Evolutionary conservation across 495 filamentous ascomycete species (phyloP), one percentile per base, ranked within the genome.

Genomic region (Aspergillus sparsus): DNA sequence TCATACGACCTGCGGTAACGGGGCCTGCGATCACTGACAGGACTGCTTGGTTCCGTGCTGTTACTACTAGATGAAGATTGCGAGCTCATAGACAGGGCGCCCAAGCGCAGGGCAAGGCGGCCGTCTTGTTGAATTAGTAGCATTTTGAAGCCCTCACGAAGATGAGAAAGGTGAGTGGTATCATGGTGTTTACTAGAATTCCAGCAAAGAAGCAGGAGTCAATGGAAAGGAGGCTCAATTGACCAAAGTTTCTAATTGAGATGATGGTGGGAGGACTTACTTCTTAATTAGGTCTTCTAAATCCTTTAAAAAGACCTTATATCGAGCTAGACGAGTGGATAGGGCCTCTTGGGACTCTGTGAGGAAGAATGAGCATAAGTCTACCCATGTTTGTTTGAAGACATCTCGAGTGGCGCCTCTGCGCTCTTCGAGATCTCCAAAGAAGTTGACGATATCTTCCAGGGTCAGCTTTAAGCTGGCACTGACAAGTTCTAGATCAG

Each of bases 381-480:
- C 74, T 10, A 73, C 61, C 87, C 87, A 90, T 12, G 77, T 76
- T 41, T 71, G 70, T 47, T 73, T 71, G 63, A 82, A 83, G 15
- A 67, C 66, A 13, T 76, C 77, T 11, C 68, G 66, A n/a, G 68
- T 70, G 18, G 68, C 50, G 47, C 66, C 71, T 37, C 64, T 69
- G 47, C 70, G 69, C 60, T 64, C 54, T 37, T 79, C 75, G 11
- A 84, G 71, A 21, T 69, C 69, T 51, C 71, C 74, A 56, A 83
- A 86, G 64, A 83, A 80, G 41, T 74, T 70, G 53, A 74, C 67
- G 39, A 85, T 78, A 63, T 82, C 82, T 55, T 78, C 75, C 37
- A 84, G 72, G 0, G 83, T 87, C 59, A 77, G 79, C 34, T 76
- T 67, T 37, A 87, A 66, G 62, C 81, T 85, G 5, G 69, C 62